Percentiles rank a stretch among this genome's conserved stretches.
Conservation (phyloP, 2,329 filamentous ascomycete species). For the Plectosphaerella sp. region DNA sequence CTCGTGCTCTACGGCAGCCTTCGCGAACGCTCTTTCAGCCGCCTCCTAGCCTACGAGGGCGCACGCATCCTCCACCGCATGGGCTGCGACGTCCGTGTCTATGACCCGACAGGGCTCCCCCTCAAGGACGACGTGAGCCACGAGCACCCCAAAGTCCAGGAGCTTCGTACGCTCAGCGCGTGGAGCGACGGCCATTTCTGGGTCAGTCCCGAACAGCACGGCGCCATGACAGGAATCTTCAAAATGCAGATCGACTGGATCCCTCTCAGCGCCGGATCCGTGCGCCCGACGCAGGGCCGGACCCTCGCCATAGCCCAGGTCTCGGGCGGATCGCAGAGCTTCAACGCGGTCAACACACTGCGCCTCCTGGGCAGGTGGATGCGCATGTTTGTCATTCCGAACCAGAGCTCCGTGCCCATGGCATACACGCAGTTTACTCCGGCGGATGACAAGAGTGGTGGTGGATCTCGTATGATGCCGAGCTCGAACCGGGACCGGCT, state of each 20-base stretch:
- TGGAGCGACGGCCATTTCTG: conserved; percentile 67
- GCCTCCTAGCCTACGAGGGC: conserved; percentile 55
- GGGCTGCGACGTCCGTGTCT: conserved; percentile 63
- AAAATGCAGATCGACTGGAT: conserved; percentile 72
- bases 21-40: conserved; percentile 53
- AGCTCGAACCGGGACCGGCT: conserved; percentile 55
- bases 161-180: conserved; percentile 53
- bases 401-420: conserved; percentile 59
- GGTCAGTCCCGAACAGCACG: conserved; percentile 64
- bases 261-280: conserved; percentile 54
- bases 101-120: conserved; percentile 52
- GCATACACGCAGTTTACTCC: conserved; percentile 56
- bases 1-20: conserved; percentile 60
- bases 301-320: conserved; percentile 61
- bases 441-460: conserved; percentile 31
- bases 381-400: conserved; percentile 64
- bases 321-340: conserved; percentile 60
- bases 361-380: conserved; percentile 65
- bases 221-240: conserved; percentile 57
- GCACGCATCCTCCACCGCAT: conserved; percentile 57
- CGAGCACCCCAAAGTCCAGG: conserved; percentile 55
- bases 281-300: conserved; percentile 62
- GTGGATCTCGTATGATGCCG: conserved; percentile 44
- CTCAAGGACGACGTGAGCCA: conserved; percentile 60
- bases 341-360: conserved; percentile 64